These are phyloP conservation scores for Proliferodiscus dingleyae DNA, from an alignment of 2,329 filamentous ascomycete genomes.

Conservation along the genomic window DNA sequence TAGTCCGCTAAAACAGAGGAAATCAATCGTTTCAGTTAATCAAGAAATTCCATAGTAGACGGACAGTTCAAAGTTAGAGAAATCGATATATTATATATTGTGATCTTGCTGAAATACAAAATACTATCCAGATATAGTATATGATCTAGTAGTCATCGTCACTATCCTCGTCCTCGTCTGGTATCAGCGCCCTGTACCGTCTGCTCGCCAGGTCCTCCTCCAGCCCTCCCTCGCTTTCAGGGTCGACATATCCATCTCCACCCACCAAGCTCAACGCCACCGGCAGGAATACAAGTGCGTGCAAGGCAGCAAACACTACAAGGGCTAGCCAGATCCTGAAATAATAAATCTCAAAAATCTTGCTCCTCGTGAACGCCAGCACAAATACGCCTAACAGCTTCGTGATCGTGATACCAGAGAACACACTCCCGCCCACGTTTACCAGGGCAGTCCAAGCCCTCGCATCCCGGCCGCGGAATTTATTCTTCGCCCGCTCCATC, in stretches of 20 bases:
- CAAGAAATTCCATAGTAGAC: too few relatives aligned
- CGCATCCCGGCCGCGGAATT: conserved; percentile 76
- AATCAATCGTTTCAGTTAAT: too few relatives aligned
- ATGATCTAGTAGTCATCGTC: conserved; percentile 28
- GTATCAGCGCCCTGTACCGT: conserved; percentile 70
- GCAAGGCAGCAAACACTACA: conserved; percentile 80
- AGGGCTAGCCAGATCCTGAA: conserved; percentile 94
- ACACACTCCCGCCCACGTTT: conserved; percentile 90
- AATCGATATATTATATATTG: too few relatives aligned
- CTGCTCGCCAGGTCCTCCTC: conserved; percentile 82
- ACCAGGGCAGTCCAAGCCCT: conserved; percentile 89
- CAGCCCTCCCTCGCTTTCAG: conserved; percentile 79
- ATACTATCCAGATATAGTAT: too few relatives aligned
- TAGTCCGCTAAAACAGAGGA: too few relatives aligned
- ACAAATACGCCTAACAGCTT: conserved; percentile 91
- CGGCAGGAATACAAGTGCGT: conserved; percentile 87
- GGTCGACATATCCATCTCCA: conserved; percentile 82
- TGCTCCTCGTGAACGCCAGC: conserved; percentile 88
- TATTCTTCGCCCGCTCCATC: conserved; percentile 73
- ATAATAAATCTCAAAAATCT: conserved; percentile 99
- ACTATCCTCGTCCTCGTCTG: conserved; percentile 66
- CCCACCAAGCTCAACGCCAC: conserved; percentile 83
- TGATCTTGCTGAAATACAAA: too few relatives aligned
- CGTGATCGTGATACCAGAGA: conserved; percentile 93
- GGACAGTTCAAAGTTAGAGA: too few relatives aligned